Percentiles rank a stretch among this genome's conserved stretches.
Conservation (phyloP, 345 rosid genomes). For the Pistacia vera region DNA sequence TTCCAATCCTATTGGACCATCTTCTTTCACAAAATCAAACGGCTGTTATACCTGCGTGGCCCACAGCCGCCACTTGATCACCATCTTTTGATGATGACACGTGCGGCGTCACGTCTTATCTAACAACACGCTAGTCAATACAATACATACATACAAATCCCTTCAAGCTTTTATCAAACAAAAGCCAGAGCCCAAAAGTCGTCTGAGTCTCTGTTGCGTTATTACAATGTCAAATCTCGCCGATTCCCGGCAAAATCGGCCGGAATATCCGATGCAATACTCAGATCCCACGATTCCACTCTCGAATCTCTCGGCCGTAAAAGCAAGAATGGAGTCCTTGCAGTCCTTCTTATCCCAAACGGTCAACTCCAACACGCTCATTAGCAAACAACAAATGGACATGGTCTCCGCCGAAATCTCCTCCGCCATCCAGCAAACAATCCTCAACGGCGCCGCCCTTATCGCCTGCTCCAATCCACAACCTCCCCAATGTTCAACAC, state of each 20-base stretch:
- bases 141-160: too few species aligned
- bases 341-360: conserved; percentile 46
- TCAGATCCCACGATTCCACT: conserved; percentile 26
- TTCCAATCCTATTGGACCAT: too few species aligned
- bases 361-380: conserved; percentile 35
- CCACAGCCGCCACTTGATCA: too few species aligned
- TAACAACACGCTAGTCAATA: too few species aligned
- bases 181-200: neutral
- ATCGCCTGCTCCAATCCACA: conserved; percentile 29
- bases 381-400: conserved; percentile 44
- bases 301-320: conserved; percentile 38
- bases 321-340: conserved; percentile 46
- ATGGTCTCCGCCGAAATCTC: conserved; percentile 54
- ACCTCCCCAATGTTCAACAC: neutral
- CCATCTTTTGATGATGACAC: too few species aligned
- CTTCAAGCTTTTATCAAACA: too few species aligned
- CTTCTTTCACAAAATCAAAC: too few species aligned
- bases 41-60: too few species aligned
- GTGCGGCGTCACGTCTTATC: too few species aligned
- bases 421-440: conserved; percentile 51
- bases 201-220: neutral
- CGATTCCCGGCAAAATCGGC: neutral
- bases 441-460: conserved; percentile 54
- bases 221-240: conserved; percentile 23
- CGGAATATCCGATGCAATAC: conserved; percentile 6